Percentiles rank a stretch among this genome's conserved stretches.
phyloP scores from a whole-genome alignment of 1,139 yeast species.

The Taiozyma sp. region DNA sequence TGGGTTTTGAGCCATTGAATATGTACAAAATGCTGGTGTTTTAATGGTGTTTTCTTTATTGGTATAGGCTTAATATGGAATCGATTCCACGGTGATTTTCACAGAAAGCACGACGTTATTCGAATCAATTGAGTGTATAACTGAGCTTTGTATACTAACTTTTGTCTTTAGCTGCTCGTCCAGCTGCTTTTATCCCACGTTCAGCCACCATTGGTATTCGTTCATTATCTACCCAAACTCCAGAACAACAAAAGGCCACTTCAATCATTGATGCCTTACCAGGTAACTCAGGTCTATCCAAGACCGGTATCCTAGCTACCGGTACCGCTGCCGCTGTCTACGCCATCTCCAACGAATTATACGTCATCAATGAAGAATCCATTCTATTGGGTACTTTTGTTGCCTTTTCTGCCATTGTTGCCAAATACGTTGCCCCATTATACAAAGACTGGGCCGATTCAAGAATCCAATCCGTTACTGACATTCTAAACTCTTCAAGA shows the following conservation, averaged over 20 bases:
- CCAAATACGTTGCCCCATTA: slow-evolving; percentile 89
- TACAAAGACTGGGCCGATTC: slow-evolving; percentile 95
- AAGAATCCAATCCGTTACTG: slow-evolving; percentile 80
- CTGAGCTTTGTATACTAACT: slow-evolving; percentile 9
- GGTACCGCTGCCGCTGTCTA: slow-evolving; percentile 91
- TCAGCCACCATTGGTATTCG: slow-evolving; percentile 48
- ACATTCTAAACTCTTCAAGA: slow-evolving; percentile 83
- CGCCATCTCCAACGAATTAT: slow-evolving; percentile 90
- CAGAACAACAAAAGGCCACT: slow-evolving; percentile 91
- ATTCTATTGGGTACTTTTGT: slow-evolving; percentile 77
- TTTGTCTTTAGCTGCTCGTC: slow-evolving; percentile 19
- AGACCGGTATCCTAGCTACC: slow-evolving; percentile 94
- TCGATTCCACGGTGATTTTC: neutral
- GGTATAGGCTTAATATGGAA: neutral
- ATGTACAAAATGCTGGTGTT: neutral
- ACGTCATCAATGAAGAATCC: slow-evolving; percentile 93
- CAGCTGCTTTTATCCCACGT: slow-evolving; percentile 21
- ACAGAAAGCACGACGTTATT: neutral
- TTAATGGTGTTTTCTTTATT: neutral
- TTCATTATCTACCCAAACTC: slow-evolving; percentile 53
- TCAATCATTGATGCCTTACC: slow-evolving; percentile 91
- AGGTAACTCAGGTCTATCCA: slow-evolving; percentile 82
- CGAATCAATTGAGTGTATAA: neutral
- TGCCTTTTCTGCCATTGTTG: slow-evolving; percentile 68
- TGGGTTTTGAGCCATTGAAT: neutral